Evolutionary conservation across 1,284 basidiomycete species (phyloP).

Genomic region (Meira nashicola): DNA sequence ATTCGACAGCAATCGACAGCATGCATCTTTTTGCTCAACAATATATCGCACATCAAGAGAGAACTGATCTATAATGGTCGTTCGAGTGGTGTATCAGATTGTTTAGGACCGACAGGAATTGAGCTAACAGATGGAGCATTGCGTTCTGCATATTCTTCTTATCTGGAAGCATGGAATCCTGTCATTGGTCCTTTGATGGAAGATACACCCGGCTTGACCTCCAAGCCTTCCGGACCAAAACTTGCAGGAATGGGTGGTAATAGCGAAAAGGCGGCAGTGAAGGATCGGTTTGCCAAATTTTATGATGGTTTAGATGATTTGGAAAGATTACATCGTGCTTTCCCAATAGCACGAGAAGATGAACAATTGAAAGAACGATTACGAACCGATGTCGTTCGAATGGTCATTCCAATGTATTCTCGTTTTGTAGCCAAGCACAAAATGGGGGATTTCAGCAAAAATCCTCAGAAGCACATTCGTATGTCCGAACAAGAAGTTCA

Average conservation of each 20-base stretch:
- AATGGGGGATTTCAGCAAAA: constrained; percentile 39
- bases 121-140: constrained; percentile 32
- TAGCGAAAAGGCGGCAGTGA: constrained; percentile 39
- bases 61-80: constrained; percentile 12
- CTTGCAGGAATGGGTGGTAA: constrained; percentile 36
- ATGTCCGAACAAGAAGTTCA: constrained; percentile 40
- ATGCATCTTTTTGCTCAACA: constrained; percentile 45
- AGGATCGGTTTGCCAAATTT: constrained; percentile 46
- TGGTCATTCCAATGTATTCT: constrained; percentile 38
- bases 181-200: constrained; percentile 44
- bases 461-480: constrained; percentile 40
- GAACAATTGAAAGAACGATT: constrained; percentile 29
- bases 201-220: constrained; percentile 16
- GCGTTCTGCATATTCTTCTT: constrained; percentile 33
- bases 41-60: constrained; percentile 33
- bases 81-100: constrained; percentile 20
- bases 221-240: constrained; percentile 20
- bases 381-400: constrained; percentile 26
- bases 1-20: constrained; percentile 42
- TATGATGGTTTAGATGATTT: constrained; percentile 44
- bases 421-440: constrained; percentile 35
- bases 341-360: constrained; percentile 38
- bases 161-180: constrained; percentile 45
- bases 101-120: constrained; percentile 33
- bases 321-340: constrained; percentile 40